Base-by-base conservation (phyloP, 176 grass and related monocot species). In the Neostapfia colusana region DNA sequence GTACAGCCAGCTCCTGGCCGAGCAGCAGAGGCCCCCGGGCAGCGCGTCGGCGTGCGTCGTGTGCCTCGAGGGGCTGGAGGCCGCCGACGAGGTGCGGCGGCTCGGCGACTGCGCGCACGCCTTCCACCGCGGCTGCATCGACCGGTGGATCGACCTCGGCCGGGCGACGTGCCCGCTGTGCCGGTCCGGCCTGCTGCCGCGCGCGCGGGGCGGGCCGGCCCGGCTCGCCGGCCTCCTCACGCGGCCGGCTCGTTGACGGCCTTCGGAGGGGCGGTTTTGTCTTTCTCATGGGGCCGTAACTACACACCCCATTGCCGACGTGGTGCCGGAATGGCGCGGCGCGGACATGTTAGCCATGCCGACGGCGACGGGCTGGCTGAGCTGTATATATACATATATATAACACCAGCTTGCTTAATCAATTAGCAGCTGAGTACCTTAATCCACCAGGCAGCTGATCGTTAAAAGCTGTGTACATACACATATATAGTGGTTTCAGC, bases 101-200 rank as follows among this genome's bases (percentile, higher is more conserved):
- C 88, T 93, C 13, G 88, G 85, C 45, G 88, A 84, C 79, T 97
- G 90, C 40, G 36, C 60, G 40, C 93, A 97, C 63, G 85, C 82
- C 26, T 97, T 90, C 85, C 93, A 97, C 81, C 73, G 72, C 59
- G 44, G 25, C 61, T 97, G 90, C 86, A 84, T 97, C 82, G 90
- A 97, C 84, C 80, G 73, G 4, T 97, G 93, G 93, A 90, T 97
- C 67, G 90, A 97, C 18, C 67, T 85, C 18, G 85, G 88, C 68
- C 80, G 76, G 27, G 8, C 17, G 31, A 88, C 85, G 2, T 97
- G 93, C 77, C 90, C 90, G 42, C 63, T 97, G 0, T 97, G 93
- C 82, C 79, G 90, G 4, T 64, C 90, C 16, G 59, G 64, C 63
- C 77, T 97, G 5, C 70, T 90, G 58, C 85, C 88, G 23, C 54